Evolutionary conservation across 495 filamentous ascomycete species (phyloP).

Genomic region (Hyphodiscus hymeniophilus): DNA sequence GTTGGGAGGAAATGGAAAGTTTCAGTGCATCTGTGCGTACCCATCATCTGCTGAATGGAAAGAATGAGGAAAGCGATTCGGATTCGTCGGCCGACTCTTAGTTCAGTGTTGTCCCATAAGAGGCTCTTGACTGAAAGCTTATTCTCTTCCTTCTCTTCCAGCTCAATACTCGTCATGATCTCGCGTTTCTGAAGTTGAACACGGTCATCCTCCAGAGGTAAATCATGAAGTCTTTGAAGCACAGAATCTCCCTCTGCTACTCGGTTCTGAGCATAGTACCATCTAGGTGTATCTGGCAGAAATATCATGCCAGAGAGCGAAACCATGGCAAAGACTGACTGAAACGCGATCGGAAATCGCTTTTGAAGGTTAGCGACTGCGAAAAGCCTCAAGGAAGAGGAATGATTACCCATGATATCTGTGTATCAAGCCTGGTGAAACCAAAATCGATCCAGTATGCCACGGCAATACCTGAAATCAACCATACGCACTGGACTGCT

Average conservation of each 20-base stretch:
- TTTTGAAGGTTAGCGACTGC: conserved; percentile 24
- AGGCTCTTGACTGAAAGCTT: conserved; percentile 19
- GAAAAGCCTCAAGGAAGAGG: conserved; percentile 23
- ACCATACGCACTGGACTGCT: not conserved
- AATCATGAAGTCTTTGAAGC: conserved; percentile 30
- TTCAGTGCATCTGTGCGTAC: too few species aligned
- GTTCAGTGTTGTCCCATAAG: not conserved
- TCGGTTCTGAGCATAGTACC: conserved; percentile 35
- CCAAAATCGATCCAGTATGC: conserved; percentile 9
- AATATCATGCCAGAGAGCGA: conserved; percentile 24
- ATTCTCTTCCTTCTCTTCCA: conserved; percentile 21
- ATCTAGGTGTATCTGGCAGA: conserved; percentile 40
- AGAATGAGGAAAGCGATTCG: conserved; percentile 2
- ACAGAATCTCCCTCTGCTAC: conserved; percentile 31
- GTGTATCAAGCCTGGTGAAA: not conserved
- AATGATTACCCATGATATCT: conserved; percentile 10
- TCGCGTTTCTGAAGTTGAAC: conserved; percentile 27
- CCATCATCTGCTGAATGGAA: not conserved
- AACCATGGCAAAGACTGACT: conserved; percentile 27
- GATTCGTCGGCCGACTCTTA: conserved; percentile 13
- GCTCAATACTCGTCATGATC: conserved; percentile 29
- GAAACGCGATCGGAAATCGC: conserved; percentile 32
- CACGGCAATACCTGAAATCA: not conserved
- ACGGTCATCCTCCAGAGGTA: conserved; percentile 18
- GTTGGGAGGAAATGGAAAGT: too few species aligned